Base-by-base conservation (phyloP, 2,329 filamentous ascomycete genomes). In the Sarocladium strictum region DNA sequence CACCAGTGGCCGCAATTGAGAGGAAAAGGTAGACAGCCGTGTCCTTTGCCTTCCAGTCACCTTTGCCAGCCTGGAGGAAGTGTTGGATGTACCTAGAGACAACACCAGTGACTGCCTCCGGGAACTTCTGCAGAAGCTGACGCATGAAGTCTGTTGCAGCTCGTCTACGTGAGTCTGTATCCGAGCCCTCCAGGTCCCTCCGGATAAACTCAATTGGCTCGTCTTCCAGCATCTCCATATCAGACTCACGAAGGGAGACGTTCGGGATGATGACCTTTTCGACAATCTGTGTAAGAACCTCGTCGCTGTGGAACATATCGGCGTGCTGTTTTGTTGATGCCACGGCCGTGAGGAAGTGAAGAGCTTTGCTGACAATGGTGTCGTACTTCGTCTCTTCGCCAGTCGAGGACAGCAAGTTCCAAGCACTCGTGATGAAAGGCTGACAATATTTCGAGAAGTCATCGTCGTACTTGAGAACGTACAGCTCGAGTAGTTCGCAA, bases 191-290 rank as follows among this genome's bases (percentile, higher is more conserved):
- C 49, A 99, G 77, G 69, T 99, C 94, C 64, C 91, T 83, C 59
- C 94, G 83, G 65, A 99, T 99, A 67, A 96, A 99, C 70, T 99
- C 94, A 60, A 99, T 99, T 0, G 94, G 94, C 74, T 99, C 95
- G 67, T 99, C 95, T 67, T 99, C 94, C 63, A 99, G 97, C 61
- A 96, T 80, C 69, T 99, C 94, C 54, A 96, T 81, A 61, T 99
- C 95, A 0, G 92, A 94, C 64, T 97, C 94, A 60, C 95, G 85
- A 57, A 99, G 76, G 15, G 88, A 87, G 56, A 99, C 84, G 64
- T 99, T 99, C 10, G 94, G 93, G 59, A 99, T 74, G 55, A 99
- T 89, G 56, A 97, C 94, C 73, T 96, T 96, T 69, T 97, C 91
- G 10, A 97, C 89, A 53, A 99, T 89, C 67, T 96, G 88, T 17